Conservation (phyloP, 305 asterid species). For the Rubia balearica region DNA sequence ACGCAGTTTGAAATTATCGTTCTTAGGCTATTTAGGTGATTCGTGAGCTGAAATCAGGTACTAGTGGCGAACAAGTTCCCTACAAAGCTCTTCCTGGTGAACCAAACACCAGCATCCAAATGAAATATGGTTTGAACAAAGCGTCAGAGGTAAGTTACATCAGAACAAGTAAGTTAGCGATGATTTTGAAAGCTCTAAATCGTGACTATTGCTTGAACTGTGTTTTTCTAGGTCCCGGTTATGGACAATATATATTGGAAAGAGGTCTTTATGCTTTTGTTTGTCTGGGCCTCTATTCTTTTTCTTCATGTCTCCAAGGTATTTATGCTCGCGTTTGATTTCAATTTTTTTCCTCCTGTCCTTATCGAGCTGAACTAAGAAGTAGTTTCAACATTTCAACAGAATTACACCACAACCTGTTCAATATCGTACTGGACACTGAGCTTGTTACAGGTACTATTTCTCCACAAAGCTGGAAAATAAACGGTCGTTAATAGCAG, state of each 20-base stretch:
- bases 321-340: background rate
- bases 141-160: conserved; percentile 30
- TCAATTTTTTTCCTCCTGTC: background rate
- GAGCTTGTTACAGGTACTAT: conserved; percentile 52
- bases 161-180: conserved; percentile 10
- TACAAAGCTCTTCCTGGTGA: conserved; percentile 51
- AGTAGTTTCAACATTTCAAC: conserved; percentile 12
- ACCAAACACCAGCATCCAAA: conserved; percentile 29
- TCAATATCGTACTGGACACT: conserved; percentile 51
- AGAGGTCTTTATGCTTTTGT: conserved; percentile 43
- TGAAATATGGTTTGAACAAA: conserved; percentile 23
- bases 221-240: conserved; percentile 34
- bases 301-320: conserved; percentile 56
- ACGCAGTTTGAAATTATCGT: background rate
- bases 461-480: background rate
- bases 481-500: background rate
- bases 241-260: conserved; percentile 53
- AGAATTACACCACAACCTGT: conserved; percentile 50
- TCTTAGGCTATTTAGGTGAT: background rate
- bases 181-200: background rate
- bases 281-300: conserved; percentile 51
- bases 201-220: background rate
- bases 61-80: conserved; percentile 33
- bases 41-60: conserved; percentile 22
- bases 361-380: background rate